Base-by-base conservation (phyloP, 2,329 filamentous ascomycete genomes). In the Bipolaris victoriae region DNA sequence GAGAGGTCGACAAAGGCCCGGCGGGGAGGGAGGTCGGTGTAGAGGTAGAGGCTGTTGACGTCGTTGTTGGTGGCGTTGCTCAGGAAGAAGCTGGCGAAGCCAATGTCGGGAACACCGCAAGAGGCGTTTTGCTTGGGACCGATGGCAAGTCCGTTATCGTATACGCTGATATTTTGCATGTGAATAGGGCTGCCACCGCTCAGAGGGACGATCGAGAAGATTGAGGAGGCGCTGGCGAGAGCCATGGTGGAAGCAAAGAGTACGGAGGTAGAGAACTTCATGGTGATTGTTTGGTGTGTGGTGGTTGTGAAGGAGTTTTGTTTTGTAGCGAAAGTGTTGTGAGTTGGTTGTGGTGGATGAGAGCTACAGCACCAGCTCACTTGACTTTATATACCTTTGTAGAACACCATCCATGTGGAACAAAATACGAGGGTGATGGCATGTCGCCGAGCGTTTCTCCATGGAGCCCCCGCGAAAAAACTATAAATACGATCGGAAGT, bases 1-100 rank as follows among this genome's bases (percentile, higher is more conserved):
- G 82, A 84, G 49, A 82, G 81, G 71, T 88, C 85, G 44, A 81
- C 81, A 61, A 69, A 87, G 49, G 83, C 57, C 66, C 81, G 75
- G 75, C 86, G 84, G 2, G 75, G 73, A 4, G 72, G 76, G 26
- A 74, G 74, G 29, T 67, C 60, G 46, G 78, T 79, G 73, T 81
- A 86, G 35, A 88, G 79, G 70, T 72, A 81, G 13, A 71, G 78
- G 45, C 76, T 76, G 54, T 62, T 59, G 26, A 7, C 2, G 40
- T 82, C 75, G 5, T 50, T 24, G 22, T 24, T 24, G 22, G 5
- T 5, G 22, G 1, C 6, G 20, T 20, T 7, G 36, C 78, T 49
- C 63, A 86, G 71, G 61, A 75, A 75, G 72, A 88, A 85, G 43
- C 80, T 83, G 50, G 84, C 85, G 33, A 65, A 72, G 59, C 79